Base-by-base conservation (phyloP, 257 asterid species). In the Penstemon newberryi region DNA sequence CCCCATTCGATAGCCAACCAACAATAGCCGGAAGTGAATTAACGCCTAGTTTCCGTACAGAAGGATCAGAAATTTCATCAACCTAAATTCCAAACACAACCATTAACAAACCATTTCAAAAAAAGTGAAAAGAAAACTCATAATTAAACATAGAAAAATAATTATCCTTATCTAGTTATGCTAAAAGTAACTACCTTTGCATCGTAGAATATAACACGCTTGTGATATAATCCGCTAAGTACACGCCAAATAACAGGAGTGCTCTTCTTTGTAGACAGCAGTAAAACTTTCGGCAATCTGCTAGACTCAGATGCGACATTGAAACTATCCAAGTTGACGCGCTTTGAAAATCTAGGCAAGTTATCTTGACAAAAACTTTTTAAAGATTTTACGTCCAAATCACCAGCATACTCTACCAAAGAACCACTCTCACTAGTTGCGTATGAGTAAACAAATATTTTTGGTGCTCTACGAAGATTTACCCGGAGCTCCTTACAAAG, bases 191-290 rank as follows among this genome's bases (percentile, higher is more conserved):
- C 59, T 80, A 94, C 99, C 99, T 87, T 82, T 2, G 88, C 87
- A 66, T 94, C 92, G n/a, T 82, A 87, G 86, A 94, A 87, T 46
- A 60, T 51, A 50, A 87, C 80, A n/a, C 85, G 86, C 58, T 85
- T 85, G 77, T 57, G 85, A 75, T 84, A 85, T 73, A 93, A 75
- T 73, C 99, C 99, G 70, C 96, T 90, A 55, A 93, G 85, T 45
- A 81, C 86, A 54, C 91, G 94, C 99, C 99, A 94, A 63, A 94
- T 94, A 41, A 85, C 84, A 3, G 99, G 99, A 15, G 96, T 89
- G 71, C 64, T 88, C 72, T 83, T 87, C 88, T 94, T 94, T n/a
- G 95, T 76, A 4, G 99, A 90, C 64, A 94, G 81, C 70, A 94
- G 96, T 77, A 91, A 65, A 63, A 94, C 95, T 81, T 76, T 89